A percentile compares a stretch with the other conserved stretches of the same genome.
Evolutionary conservation across 2,329 filamentous ascomycete genomes (phyloP).

Genomic region (Calonectria fujianensis): DNA sequence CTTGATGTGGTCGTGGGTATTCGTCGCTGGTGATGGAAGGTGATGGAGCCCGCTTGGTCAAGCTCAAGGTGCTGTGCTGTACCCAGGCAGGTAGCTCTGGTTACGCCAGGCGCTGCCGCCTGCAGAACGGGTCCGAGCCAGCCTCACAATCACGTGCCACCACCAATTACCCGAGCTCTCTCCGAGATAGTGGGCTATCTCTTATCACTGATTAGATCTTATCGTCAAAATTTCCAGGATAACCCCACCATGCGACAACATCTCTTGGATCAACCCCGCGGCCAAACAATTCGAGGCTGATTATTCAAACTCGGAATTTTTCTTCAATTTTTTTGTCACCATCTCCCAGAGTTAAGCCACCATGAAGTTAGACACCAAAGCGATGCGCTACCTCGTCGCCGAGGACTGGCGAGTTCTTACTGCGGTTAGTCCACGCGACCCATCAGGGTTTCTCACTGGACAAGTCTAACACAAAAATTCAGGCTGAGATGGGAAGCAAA

Average conservation of each 20-base stretch:
- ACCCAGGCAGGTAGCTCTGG: conserved; percentile 60
- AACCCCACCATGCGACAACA: conserved; percentile 55
- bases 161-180: conserved; percentile 39
- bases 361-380: conserved; percentile 97
- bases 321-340: conserved; percentile 7
- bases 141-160: conserved; percentile 59
- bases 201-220: conserved; percentile 59
- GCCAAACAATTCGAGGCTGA: conserved; percentile 28
- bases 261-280: conserved; percentile 50
- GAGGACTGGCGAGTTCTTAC: conserved; percentile 98
- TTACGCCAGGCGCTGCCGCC: conserved; percentile 69
- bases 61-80: conserved; percentile 58
- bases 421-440: conserved; percentile 77
- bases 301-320: conserved; percentile 26
- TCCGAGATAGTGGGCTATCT: conserved; percentile 37
- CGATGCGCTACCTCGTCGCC: conserved; percentile 90
- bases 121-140: conserved; percentile 57
- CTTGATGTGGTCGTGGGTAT: conserved; percentile 49
- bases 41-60: conserved; percentile 62
- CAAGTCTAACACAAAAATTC: conserved; percentile 55
- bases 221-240: conserved; percentile 54
- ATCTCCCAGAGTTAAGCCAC: conserved; percentile 44
- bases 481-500: conserved; percentile 95
- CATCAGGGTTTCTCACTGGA: conserved; percentile 56
- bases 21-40: conserved; percentile 59